phyloP scores from a whole-genome alignment of 1,284 basidiomycete species.

The Tilletia setariae region DNA sequence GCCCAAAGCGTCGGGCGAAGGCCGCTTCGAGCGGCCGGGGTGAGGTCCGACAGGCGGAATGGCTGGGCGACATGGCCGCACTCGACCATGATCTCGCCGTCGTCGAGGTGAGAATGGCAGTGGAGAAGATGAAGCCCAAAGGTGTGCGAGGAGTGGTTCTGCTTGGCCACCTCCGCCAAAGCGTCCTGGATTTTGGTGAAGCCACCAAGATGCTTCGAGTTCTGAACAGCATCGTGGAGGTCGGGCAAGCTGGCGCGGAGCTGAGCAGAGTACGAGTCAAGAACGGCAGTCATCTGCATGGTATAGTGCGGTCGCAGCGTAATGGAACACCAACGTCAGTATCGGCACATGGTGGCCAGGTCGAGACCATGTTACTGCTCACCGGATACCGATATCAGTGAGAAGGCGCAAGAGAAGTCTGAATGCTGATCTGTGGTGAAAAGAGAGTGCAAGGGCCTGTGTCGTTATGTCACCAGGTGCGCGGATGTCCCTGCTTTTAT shows the following conservation, averaged over 20 bases:
- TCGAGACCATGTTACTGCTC: too few species aligned
- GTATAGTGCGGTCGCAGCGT: too few species aligned
- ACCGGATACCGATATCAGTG: too few species aligned
- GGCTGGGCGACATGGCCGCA: not conserved
- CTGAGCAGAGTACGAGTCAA: not conserved
- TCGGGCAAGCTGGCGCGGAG: not conserved
- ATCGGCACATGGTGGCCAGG: too few species aligned
- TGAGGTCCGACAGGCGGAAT: not conserved
- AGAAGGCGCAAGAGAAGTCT: too few species aligned
- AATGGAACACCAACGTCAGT: too few species aligned
- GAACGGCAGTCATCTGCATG: too few species aligned
- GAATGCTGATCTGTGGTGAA: too few species aligned
- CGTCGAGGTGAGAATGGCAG: not conserved
- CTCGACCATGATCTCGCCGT: not conserved
- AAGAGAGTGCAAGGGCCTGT: too few species aligned
- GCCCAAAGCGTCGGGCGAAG: not conserved
- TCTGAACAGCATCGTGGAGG: not conserved
- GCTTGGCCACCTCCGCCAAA: not conserved
- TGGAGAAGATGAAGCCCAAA: slow-evolving; percentile 6
- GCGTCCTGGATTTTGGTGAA: not conserved
- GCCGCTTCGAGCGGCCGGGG: not conserved
- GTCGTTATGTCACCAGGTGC: too few species aligned
- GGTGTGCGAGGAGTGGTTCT: not conserved
- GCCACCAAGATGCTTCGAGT: not conserved
- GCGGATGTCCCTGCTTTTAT: too few species aligned